These are phyloP conservation scores for Cucumis sativus DNA, from an alignment of 306 rosid species.

Conservation along the genomic window Cucumber_9930_V3 NC_026660.2:30162001-30162500, in stretches of 20 bases:
- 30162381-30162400: slow-evolving; percentile 78
- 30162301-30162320: slow-evolving; percentile 42
- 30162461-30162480: too few relatives aligned
- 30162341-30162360: slow-evolving; percentile 47
- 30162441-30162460: too few relatives aligned
- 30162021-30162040: not conserved
- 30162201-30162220: not conserved
- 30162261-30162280: not conserved
- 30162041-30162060: not conserved
- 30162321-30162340: slow-evolving; percentile 42
- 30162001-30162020: not conserved
- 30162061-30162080: not conserved
- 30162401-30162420: slow-evolving; percentile 89
- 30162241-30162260: not conserved
- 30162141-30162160: not conserved
- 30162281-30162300: slow-evolving; percentile 43
- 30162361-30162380: slow-evolving; percentile 74
- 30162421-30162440: slow-evolving; percentile 93
- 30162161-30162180: not conserved
- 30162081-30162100: not conserved
- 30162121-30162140: not conserved
- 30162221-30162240: not conserved
- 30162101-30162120: not conserved
- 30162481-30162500: too few relatives aligned
- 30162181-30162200: not conserved